Evolutionary conservation across 169 alveolate genomes (phyloP), one percentile per base, ranked within the genome.

Genomic region (Plasmodium gaboni): DNA sequence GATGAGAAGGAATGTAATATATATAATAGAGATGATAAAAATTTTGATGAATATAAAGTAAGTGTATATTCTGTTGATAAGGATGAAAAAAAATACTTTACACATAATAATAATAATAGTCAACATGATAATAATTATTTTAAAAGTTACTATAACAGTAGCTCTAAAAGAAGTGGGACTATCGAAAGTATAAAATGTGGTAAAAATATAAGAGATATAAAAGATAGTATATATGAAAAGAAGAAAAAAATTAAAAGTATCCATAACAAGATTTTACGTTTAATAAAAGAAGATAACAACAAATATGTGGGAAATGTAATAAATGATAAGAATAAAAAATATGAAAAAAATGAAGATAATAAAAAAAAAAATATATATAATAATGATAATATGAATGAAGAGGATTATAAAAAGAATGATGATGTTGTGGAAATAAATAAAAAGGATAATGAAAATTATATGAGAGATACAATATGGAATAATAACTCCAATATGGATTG

Each of bases 221-320:
- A 78, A 65, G 42, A 78, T 78, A 78, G 28, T 48, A 78, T 65
- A 28, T 24, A 64, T 2, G 89, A 78, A 55, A 78, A 78, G 12
- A 64, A 67, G 76, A 53, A 44, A 78, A 78, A 63, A 69, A 63
- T 78, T 22, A 78, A 51, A 57, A 78, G 89, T 46, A 78, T 78
- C 53, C 89, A 78, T 70, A 78, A 67, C 80, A 76, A 78, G 13
- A 64, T 78, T 59, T 78, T 78, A 69, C 38, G 46, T 19, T 59
- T 78, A 38, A 78, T 59, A 51, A 67, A 70, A 5, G 74, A 70
- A n/a, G 78, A 78, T 51, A 64, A 55, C 5, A 2, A 13, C 19
- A 12, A 67, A n/a, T 32, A n/a, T 53, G 65, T 38, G 9, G 10
- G 7, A 38, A 5, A 38, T 38, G 46, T 38, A 38, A 38, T 38